A percentile compares a stretch with the other conserved stretches of the same genome.
Evolutionary conservation across 2,329 filamentous ascomycete genomes (phyloP).

Genomic region (Aspergillus uvarum): DNA sequence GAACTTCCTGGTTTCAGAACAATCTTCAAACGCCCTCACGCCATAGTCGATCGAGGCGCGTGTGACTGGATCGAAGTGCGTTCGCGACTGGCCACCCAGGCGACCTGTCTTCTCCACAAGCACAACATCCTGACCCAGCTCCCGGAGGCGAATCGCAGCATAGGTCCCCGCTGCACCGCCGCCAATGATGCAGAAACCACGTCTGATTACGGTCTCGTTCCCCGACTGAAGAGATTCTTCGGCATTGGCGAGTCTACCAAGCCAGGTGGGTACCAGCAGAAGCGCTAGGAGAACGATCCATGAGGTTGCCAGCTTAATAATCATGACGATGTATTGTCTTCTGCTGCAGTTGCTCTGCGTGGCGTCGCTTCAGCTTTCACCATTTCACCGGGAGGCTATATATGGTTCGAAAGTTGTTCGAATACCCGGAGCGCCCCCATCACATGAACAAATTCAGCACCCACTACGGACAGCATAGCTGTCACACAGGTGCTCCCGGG

Average conservation of each 20-base stretch:
- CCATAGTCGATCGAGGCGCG: conserved; percentile 29
- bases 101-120: conserved; percentile 27
- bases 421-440: background rate
- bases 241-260: background rate
- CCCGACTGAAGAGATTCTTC: background rate
- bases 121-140: conserved; percentile 25
- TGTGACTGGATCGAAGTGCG: conserved; percentile 24
- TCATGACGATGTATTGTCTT: background rate
- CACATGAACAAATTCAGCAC: background rate
- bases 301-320: background rate
- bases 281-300: background rate
- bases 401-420: background rate
- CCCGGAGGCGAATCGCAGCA: conserved; percentile 28
- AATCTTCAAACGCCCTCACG: conserved; percentile 27
- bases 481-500: background rate
- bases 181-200: conserved; percentile 32
- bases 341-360: background rate
- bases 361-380: background rate
- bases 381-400: too few relatives aligned
- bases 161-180: conserved; percentile 32
- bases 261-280: background rate
- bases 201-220: conserved; percentile 10
- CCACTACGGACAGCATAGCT: background rate
- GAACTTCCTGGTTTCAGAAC: conserved; percentile 19
- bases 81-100: conserved; percentile 31